A percentile compares a stretch with the other conserved stretches of the same genome.
phyloP scores from a whole-genome alignment of 495 filamentous ascomycete species.

The Collariella sp. region DNA sequence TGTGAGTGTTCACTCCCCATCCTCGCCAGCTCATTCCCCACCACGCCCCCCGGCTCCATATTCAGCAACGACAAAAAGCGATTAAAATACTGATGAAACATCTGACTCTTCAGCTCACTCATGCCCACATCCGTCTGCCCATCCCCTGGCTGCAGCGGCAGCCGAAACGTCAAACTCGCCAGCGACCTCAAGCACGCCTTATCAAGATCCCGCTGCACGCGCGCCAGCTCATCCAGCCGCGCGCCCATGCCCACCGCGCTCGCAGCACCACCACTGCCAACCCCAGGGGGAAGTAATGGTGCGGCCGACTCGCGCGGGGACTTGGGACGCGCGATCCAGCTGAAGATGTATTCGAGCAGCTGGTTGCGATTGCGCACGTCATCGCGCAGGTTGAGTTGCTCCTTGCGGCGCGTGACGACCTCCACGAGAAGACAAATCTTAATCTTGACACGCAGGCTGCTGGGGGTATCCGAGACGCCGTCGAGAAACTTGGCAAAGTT shows the following conservation, averaged over 20 bases:
- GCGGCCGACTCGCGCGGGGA: constrained; percentile 28
- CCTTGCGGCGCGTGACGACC: constrained; percentile 54
- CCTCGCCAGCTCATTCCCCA: constrained; percentile 30
- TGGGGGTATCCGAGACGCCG: constrained; percentile 40
- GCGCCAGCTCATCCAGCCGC: constrained; percentile 42
- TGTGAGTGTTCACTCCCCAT: constrained; percentile 12
- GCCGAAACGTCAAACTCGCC: constrained; percentile 52
- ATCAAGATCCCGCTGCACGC: constrained; percentile 54
- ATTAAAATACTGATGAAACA: constrained; percentile 62
- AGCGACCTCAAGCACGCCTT: constrained; percentile 52
- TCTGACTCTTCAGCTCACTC: constrained; percentile 53
- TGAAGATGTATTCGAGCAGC: constrained; percentile 52
- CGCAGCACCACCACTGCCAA: neutral
- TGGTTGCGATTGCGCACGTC: constrained; percentile 58
- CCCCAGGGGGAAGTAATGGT: neutral
- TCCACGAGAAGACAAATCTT: constrained; percentile 58
- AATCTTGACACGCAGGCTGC: constrained; percentile 52
- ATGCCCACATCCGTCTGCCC: constrained; percentile 52
- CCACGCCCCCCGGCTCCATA: constrained; percentile 32
- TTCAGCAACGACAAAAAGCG: constrained; percentile 54
- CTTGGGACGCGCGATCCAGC: constrained; percentile 53
- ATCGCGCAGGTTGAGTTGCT: constrained; percentile 55
- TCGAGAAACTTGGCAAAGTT: constrained; percentile 55
- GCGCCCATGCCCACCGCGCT: no score
- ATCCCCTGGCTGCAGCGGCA: constrained; percentile 56